A percentile compares a stretch with the other conserved stretches of the same genome.
Evolutionary conservation across 345 rosid genomes (phyloP).

Genomic region (Syzygium grande): DNA sequence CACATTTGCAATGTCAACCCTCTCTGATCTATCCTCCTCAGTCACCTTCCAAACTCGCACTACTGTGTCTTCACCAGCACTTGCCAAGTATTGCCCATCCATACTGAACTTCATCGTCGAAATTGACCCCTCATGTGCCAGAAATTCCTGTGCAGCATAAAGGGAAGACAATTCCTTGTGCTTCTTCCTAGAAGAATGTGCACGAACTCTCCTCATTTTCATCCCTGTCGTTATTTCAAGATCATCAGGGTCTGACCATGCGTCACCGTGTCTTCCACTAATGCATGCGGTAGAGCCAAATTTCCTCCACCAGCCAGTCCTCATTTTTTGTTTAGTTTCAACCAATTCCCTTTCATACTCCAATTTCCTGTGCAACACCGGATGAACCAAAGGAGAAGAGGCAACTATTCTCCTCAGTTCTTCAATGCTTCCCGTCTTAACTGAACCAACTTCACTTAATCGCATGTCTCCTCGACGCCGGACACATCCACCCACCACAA

Average conservation of each 20-base stretch:
- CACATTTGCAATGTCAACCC: conserved; percentile 25
- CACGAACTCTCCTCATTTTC: conserved; percentile 29
- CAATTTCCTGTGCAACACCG: neutral
- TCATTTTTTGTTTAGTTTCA: conserved; percentile 19
- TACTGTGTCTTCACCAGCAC: conserved; percentile 64
- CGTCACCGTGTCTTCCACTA: conserved; percentile 17
- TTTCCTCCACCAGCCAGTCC: conserved; percentile 46
- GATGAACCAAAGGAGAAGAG: conserved; percentile 18
- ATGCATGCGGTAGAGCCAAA: conserved; percentile 23
- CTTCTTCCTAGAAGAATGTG: conserved; percentile 39
- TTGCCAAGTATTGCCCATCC: conserved; percentile 65
- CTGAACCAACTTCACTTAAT: conserved; percentile 25
- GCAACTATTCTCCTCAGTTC: conserved; percentile 27
- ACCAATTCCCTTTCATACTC: conserved; percentile 6
- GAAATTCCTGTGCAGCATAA: conserved; percentile 58
- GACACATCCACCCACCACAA: conserved; percentile 15
- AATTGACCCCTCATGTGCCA: conserved; percentile 66
- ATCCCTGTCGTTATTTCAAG: conserved; percentile 19
- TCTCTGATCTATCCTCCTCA: conserved; percentile 43
- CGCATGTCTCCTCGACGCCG: conserved; percentile 17
- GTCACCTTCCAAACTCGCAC: conserved; percentile 69
- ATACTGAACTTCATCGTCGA: conserved; percentile 67
- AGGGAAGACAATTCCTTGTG: conserved; percentile 64
- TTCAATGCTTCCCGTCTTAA: conserved; percentile 36
- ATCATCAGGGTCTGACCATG: conserved; percentile 9